phyloP scores from a whole-genome alignment of 352 stramenopile species.

The Pythium vanterpoolii region DNA sequence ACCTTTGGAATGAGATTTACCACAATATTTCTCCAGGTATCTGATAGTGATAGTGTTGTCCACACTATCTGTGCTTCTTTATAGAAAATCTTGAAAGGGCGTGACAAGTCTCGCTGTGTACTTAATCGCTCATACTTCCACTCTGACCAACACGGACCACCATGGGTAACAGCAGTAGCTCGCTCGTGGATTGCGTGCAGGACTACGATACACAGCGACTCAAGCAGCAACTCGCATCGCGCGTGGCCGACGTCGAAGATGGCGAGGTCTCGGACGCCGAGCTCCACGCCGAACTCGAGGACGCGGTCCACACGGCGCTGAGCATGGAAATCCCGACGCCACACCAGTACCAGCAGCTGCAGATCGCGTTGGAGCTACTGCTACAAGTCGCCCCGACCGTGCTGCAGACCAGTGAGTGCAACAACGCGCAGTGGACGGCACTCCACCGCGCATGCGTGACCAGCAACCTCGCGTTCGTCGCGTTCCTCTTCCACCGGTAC shows the following conservation, averaged over 20 bases:
- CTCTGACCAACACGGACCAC: background rate
- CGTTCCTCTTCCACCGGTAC: constrained; percentile 45
- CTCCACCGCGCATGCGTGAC: constrained; percentile 57
- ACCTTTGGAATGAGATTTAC: background rate
- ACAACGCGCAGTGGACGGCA: constrained; percentile 41
- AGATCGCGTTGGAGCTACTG: constrained; percentile 60
- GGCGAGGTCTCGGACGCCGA: constrained; percentile 10
- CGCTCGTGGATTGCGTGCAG: constrained; percentile 48
- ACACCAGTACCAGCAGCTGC: constrained; percentile 56
- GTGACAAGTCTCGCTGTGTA: background rate
- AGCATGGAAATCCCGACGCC: constrained; percentile 50
- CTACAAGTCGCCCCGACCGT: constrained; percentile 27
- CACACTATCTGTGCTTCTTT: background rate
- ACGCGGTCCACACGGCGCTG: constrained; percentile 54
- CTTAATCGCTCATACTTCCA: background rate
- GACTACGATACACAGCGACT: constrained; percentile 50
- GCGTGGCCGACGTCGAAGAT: constrained; percentile 17
- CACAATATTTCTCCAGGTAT: background rate
- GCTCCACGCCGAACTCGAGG: constrained; percentile 39
- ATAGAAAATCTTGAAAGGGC: constrained; percentile 10
- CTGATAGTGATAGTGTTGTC: background rate
- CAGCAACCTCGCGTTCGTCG: constrained; percentile 53
- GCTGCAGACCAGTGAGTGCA: constrained; percentile 22
- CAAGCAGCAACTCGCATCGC: constrained; percentile 34
- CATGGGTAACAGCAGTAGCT: constrained; percentile 20